These are phyloP conservation scores for Alopecurus myosuroides DNA, from an alignment of 176 grass and related monocot genomes.

Conservation along the genomic window DNA sequence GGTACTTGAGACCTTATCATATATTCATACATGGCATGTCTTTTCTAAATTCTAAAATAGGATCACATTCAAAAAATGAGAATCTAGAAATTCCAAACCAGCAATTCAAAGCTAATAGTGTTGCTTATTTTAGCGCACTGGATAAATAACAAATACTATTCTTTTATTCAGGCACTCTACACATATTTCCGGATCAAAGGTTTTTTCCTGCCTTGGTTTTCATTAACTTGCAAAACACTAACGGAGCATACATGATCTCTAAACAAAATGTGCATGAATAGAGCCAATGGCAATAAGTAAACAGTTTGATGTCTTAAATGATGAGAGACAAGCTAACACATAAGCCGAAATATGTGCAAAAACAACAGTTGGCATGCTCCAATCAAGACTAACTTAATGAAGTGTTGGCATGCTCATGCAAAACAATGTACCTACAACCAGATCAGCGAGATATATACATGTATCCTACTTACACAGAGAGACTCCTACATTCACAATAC, in stretches of 20 bases:
- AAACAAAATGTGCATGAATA: too few relatives aligned
- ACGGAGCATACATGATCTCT: too few relatives aligned
- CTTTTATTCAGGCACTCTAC: too few relatives aligned
- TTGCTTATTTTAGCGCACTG: too few relatives aligned
- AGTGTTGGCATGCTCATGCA: background rate
- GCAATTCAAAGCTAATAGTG: background rate
- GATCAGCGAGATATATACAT: background rate
- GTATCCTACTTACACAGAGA: slow-evolving; percentile 8
- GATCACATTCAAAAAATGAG: background rate
- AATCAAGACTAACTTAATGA: background rate
- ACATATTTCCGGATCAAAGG: too few relatives aligned
- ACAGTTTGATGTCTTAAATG: background rate
- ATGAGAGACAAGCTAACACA: background rate
- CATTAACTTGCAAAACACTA: too few relatives aligned
- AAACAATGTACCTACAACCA: background rate
- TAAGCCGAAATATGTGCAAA: background rate
- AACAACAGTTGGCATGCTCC: background rate
- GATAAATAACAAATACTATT: too few relatives aligned
- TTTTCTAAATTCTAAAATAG: background rate
- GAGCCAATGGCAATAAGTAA: background rate
- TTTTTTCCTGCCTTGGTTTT: too few relatives aligned
- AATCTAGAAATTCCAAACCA: background rate
- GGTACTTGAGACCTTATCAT: too few relatives aligned
- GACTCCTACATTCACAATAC: background rate
- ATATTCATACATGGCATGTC: background rate